A percentile compares a stretch with the other conserved stretches of the same genome.
Evolutionary conservation across 1,284 basidiomycete genomes (phyloP).

Genomic region (Ganoderma sinense): DNA sequence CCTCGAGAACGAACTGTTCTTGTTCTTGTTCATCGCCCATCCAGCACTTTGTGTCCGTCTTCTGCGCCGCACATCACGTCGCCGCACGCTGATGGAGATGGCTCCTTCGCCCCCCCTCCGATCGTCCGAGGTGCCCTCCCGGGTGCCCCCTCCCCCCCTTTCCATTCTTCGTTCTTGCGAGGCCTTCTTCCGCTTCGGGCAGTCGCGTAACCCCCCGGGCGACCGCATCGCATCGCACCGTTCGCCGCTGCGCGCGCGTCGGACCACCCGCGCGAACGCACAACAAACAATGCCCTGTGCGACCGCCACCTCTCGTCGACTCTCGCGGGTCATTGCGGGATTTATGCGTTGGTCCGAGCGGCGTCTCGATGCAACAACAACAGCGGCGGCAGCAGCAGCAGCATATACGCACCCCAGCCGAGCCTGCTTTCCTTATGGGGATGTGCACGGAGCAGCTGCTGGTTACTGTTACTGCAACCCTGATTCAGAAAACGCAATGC

Average conservation of each 20-base stretch:
- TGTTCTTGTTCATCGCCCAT: neutral
- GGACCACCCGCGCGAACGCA: neutral
- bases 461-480: too few species aligned
- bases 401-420: neutral
- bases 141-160: too few species aligned
- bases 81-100: neutral
- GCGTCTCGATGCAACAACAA: too few species aligned
- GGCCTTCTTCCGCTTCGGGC: neutral
- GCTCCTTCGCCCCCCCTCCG: too few species aligned
- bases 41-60: neutral
- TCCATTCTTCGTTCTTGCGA: too few species aligned
- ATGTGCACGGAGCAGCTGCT: too few species aligned
- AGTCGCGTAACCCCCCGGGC: neutral
- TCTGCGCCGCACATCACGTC: conserved; percentile 3
- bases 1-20: conserved; percentile 4
- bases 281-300: neutral
- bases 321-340: neutral
- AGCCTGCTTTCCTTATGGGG: neutral
- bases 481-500: too few species aligned
- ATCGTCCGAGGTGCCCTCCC: too few species aligned
- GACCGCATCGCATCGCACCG: neutral
- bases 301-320: neutral
- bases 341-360: neutral
- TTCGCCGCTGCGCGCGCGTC: neutral
- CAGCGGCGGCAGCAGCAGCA: too few species aligned